Conservation (phyloP, 257 asterid genomes). For the Misopates orontium region DNA sequence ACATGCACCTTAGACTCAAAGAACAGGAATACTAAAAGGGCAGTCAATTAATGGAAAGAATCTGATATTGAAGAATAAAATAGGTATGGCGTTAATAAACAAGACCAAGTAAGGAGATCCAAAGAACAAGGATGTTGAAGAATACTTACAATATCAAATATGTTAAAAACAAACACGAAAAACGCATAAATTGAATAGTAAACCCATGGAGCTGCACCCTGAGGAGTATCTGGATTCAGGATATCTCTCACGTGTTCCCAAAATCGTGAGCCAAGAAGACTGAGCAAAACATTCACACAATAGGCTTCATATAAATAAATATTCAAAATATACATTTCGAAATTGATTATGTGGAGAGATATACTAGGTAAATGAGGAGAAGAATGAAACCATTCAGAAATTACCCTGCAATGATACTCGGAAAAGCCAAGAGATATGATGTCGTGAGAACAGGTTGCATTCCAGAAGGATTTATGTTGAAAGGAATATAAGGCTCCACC, state of each 20-base stretch:
- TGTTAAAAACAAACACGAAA: slow-evolving; percentile 86
- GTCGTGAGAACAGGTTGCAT: slow-evolving; percentile 98
- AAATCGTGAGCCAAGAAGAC: slow-evolving; percentile 75
- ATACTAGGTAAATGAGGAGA: not conserved
- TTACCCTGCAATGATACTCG: slow-evolving; percentile 85
- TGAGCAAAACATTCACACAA: slow-evolving; percentile 37
- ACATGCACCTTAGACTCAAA: no score
- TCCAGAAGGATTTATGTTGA: slow-evolving; percentile 99
- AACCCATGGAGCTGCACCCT: slow-evolving; percentile 95
- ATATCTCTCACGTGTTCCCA: slow-evolving; percentile 70
- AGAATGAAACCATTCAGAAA: not conserved
- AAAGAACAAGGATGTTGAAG: slow-evolving; percentile 16
- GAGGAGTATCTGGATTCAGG: slow-evolving; percentile 74
- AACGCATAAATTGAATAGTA: slow-evolving; percentile 81
- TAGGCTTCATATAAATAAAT: slow-evolving; percentile 23
- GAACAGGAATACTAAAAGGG: no score
- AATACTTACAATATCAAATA: slow-evolving; percentile 92
- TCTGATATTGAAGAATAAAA: no score
- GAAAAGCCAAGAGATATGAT: slow-evolving; percentile 94
- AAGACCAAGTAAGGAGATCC: not conserved
- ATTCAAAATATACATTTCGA: not conserved
- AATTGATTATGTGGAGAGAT: not conserved
- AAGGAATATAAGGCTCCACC: slow-evolving; percentile 97
- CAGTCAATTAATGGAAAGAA: no score
- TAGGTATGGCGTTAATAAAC: not conserved